These are phyloP conservation scores for Neurospora sp. DNA, from an alignment of 2,329 filamentous ascomycete genomes.

Conservation along the genomic window DNA sequence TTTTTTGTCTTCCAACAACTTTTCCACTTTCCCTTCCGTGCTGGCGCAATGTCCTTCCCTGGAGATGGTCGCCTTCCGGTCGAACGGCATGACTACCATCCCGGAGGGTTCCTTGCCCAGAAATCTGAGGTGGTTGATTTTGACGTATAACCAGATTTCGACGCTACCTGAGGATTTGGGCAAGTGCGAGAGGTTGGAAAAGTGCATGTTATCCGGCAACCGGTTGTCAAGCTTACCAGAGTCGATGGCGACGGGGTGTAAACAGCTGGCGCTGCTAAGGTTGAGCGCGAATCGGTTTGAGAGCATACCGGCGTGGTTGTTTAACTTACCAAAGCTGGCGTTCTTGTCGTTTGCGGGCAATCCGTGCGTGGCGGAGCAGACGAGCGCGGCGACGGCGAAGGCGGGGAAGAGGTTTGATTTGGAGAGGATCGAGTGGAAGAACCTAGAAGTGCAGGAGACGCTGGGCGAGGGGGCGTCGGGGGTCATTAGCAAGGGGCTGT, in stretches of 20 bases:
- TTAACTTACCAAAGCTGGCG: constrained; percentile 32
- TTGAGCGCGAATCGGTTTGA: constrained; percentile 32
- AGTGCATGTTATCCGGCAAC: constrained; percentile 41
- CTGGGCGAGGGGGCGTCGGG: constrained; percentile 37
- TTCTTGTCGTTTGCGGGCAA: constrained; percentile 39
- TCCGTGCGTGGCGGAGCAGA: constrained; percentile 22
- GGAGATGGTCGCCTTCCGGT: constrained; percentile 40
- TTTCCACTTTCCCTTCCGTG: constrained; percentile 30
- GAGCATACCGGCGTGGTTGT: constrained; percentile 32
- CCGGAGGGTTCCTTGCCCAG: constrained; percentile 32
- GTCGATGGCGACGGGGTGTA: constrained; percentile 31
- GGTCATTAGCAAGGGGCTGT: constrained; percentile 31
- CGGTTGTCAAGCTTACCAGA: constrained; percentile 27
- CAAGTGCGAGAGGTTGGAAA: constrained; percentile 31
- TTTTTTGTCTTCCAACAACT: constrained; percentile 37
- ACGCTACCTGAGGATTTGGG: constrained; percentile 32
- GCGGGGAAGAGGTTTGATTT: constrained; percentile 19
- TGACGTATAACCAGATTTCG: constrained; percentile 34
- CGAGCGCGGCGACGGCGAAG: constrained; percentile 13
- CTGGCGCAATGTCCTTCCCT: constrained; percentile 32
- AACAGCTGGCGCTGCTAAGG: constrained; percentile 32
- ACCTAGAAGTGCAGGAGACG: constrained; percentile 29
- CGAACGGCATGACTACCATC: constrained; percentile 33
- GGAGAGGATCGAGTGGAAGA: constrained; percentile 29
- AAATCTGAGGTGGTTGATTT: constrained; percentile 32